These are phyloP conservation scores for Chytriomyces hyalinus DNA, from an alignment of 192 early-diverging fungal species.

Conservation along the genomic window DNA sequence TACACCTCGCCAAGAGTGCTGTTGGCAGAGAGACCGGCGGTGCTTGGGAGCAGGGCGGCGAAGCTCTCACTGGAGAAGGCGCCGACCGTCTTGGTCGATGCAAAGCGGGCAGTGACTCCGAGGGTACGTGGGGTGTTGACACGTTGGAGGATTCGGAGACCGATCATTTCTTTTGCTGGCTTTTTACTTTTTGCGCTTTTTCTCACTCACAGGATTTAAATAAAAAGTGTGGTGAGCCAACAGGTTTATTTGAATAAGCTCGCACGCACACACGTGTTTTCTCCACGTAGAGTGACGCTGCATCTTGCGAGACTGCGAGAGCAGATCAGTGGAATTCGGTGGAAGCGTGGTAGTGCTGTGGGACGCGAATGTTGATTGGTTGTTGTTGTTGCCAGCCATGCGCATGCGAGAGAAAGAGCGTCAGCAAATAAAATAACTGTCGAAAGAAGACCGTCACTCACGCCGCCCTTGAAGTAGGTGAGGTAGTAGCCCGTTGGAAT, in stretches of 20 bases:
- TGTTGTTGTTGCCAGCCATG: background rate
- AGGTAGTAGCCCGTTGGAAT: slow-evolving; percentile 56
- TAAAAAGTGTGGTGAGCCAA: too few species aligned
- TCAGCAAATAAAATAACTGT: background rate
- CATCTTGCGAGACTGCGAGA: background rate
- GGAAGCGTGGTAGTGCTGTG: slow-evolving; percentile 57
- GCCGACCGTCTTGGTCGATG: slow-evolving; percentile 19
- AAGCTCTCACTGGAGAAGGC: slow-evolving; percentile 21
- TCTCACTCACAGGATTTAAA: too few species aligned
- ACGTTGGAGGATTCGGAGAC: slow-evolving; percentile 8
- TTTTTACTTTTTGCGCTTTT: too few species aligned
- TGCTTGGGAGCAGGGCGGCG: slow-evolving; percentile 11
- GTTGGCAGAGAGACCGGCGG: slow-evolving; percentile 38
- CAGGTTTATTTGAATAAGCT: too few species aligned
- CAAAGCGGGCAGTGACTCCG: background rate
- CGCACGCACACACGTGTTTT: too few species aligned
- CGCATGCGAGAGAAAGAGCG: background rate
- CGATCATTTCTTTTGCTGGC: background rate
- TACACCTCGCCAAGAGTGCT: slow-evolving; percentile 58
- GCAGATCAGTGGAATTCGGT: slow-evolving; percentile 55
- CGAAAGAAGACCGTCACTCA: slow-evolving; percentile 13
- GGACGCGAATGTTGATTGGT: background rate
- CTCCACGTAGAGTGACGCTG: too few species aligned
- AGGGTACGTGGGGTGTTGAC: slow-evolving; percentile 9
- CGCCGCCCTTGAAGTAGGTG: slow-evolving; percentile 56